Base-by-base conservation (phyloP, 441 rosid genomes). In the Dalechampia spathulata region DNA sequence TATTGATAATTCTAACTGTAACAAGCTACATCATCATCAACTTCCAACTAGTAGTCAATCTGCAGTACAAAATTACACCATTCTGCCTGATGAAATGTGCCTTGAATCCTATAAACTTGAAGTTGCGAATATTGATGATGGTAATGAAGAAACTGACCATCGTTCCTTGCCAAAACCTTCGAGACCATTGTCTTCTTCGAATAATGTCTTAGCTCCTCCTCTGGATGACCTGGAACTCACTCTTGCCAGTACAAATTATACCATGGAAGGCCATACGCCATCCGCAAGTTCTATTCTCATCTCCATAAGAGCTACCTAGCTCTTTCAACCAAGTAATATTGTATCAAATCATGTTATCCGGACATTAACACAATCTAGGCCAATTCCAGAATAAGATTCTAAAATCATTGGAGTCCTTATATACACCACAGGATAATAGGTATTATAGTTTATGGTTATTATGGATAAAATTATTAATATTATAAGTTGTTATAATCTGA, bases 211-310 rank as follows among this genome's bases (percentile, higher is more conserved):
- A 36, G 66, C 55, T 14, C 69, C 68, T 32, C 11, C 37, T 32
- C 11, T 5, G 14, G 62, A 58, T 55, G 79, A 78, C 69, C 71
- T 89, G 52, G 88, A 82, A 62, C 88, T 89, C 55, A 86, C 58
- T 38, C 92, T 89, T 40, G 82, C 84, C 4, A 69, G 64, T 48
- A 67, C 81, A 39, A 48, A 40, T 47, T 58, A 4, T 30, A 3
- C 75, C 12, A 1, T 65, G 49, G 74, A 77, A 64, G 69, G 62
- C 7, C 57, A 43, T 0, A 65, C 68, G 17, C 27, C 65, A 22
- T 60, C 80, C 7, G 32, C 77, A 9, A 34, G 49, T 30, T 44
- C 73, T 21, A 69, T 56, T 41, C 59, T 74, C 2, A 69, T 34
- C 48, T 72, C 73, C 21, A 79, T 80, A 44, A 70, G 73, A 37